A percentile compares a stretch with the other conserved stretches of the same genome.
phyloP scores from a whole-genome alignment of 306 rosid genomes.

The Vigna reflexopilosa region DNA sequence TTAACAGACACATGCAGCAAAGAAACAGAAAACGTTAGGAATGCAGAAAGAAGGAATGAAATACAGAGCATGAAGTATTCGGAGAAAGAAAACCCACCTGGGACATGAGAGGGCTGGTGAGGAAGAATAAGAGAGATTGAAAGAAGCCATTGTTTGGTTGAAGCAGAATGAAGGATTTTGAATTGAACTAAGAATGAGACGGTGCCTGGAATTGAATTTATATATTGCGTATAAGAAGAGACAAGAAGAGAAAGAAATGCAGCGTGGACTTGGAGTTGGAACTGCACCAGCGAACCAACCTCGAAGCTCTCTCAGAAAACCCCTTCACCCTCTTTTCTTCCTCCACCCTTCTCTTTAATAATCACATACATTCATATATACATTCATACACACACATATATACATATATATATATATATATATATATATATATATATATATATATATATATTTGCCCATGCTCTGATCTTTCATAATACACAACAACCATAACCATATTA shows the following conservation, averaged over 20 bases:
- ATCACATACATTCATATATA: too few relatives aligned
- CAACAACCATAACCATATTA: too few relatives aligned
- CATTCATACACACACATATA: too few relatives aligned
- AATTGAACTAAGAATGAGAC: neutral
- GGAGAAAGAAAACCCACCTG: conserved; percentile 45
- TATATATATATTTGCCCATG: neutral
- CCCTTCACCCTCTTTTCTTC: neutral
- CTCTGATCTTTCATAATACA: too few relatives aligned
- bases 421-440: too few relatives aligned
- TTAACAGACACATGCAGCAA: neutral
- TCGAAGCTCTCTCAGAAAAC: neutral
- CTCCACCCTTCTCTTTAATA: neutral
- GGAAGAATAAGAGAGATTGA: conserved; percentile 67
- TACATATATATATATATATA: too few relatives aligned
- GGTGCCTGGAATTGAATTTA: neutral
- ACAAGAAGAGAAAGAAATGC: neutral
- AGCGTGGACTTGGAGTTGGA: neutral
- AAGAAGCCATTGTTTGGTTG: conserved; percentile 58
- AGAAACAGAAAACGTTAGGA: neutral
- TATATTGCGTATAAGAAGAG: neutral
- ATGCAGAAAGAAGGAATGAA: neutral
- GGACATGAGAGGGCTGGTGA: conserved; percentile 55
- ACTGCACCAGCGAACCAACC: neutral
- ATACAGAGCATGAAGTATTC: neutral
- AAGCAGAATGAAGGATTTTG: neutral